These are phyloP conservation scores for Chondrus crispus DNA, from an alignment of 23 red algal genomes.

Conservation along the genomic window DNA sequence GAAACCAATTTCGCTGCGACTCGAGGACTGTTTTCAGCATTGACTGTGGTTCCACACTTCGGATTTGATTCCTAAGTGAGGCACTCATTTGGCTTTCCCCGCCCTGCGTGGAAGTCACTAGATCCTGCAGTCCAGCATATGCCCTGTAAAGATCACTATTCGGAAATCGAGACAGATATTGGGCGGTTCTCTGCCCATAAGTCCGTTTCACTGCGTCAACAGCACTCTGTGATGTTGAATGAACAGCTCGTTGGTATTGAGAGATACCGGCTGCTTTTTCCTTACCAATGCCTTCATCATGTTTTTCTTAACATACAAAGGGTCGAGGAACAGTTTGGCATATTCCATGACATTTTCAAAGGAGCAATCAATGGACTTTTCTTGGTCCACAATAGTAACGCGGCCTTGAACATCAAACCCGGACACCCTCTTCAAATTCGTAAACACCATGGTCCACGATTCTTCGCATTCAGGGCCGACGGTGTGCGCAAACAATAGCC, in stretches of 20 bases:
- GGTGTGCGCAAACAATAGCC: not conserved
- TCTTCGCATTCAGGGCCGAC: not conserved
- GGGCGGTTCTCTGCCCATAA: not conserved
- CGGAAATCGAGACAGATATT: not conserved
- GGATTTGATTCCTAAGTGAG: not conserved
- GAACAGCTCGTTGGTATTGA: not conserved
- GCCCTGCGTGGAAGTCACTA: not conserved
- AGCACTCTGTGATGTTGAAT: not conserved
- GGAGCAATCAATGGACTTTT: not conserved
- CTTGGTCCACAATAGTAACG: not conserved
- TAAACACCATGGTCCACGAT: not conserved
- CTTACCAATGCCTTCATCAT: not conserved
- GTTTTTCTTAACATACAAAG: not conserved
- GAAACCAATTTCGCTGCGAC: not conserved
- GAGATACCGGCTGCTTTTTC: not conserved
- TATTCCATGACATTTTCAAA: not conserved
- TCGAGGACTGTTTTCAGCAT: not conserved
- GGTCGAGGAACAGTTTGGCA: not conserved
- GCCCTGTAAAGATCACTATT: not conserved
- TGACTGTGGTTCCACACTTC: not conserved
- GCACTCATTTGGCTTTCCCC: constrained; percentile 14
- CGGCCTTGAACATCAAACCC: not conserved
- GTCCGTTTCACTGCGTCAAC: not conserved
- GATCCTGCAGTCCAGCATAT: not conserved
- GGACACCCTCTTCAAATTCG: not conserved